phyloP scores from a whole-genome alignment of 2,329 filamentous ascomycete species.

The Diaporthe destruens region DNA sequence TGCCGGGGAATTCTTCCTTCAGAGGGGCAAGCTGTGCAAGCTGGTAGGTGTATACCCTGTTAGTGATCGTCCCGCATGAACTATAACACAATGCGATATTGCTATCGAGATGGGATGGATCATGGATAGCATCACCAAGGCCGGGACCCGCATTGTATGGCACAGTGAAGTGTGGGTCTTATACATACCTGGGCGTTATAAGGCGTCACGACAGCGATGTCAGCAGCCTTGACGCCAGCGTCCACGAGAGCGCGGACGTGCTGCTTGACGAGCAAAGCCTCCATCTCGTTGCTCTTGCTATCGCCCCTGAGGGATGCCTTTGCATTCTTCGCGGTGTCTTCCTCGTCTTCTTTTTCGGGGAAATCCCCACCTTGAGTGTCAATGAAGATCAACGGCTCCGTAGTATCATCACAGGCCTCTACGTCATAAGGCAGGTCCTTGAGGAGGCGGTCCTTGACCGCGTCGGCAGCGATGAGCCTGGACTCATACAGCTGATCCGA shows the following conservation, averaged over 20 bases:
- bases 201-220: conserved; percentile 94
- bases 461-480: conserved; percentile 83
- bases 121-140: conserved; percentile 31
- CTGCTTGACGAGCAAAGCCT: conserved; percentile 82
- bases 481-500: conserved; percentile 89
- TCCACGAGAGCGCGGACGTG: conserved; percentile 83
- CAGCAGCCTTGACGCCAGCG: conserved; percentile 82
- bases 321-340: conserved; percentile 65
- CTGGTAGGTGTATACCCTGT: conserved; percentile 55
- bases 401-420: conserved; percentile 85
- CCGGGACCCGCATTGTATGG: conserved; percentile 33
- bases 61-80: conserved; percentile 42
- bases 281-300: conserved; percentile 93
- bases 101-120: conserved; percentile 16
- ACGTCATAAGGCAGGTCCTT: conserved; percentile 84
- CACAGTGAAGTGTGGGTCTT: background rate
- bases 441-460: conserved; percentile 80
- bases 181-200: conserved; percentile 87
- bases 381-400: conserved; percentile 89
- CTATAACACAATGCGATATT: conserved; percentile 36
- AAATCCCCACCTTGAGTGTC: conserved; percentile 97
- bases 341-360: conserved; percentile 83
- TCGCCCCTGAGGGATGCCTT: conserved; percentile 61
- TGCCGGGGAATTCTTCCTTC: conserved; percentile 83
- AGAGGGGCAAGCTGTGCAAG: conserved; percentile 83